A percentile compares a stretch with the other conserved stretches of the same genome.
Conservation (phyloP, 106 monocot species). For the Alisma plantagoaquatica region DNA sequence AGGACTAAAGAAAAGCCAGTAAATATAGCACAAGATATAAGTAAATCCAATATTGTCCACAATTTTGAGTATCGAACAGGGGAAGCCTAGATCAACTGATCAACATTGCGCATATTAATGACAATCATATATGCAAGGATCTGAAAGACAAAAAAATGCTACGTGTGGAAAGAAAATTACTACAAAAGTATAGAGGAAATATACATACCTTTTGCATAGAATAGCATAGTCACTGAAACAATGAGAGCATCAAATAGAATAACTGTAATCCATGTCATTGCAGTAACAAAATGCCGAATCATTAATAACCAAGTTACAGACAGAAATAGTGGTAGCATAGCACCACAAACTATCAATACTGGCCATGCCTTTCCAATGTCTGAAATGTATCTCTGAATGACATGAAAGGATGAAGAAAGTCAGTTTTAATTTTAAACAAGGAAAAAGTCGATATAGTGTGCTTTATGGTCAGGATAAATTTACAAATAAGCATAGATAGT, state of each 20-base stretch:
- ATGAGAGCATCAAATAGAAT: constrained; percentile 74
- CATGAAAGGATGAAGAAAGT: background rate
- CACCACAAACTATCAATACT: constrained; percentile 94
- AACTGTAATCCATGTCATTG: constrained; percentile 97
- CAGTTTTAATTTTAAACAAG: too few species aligned
- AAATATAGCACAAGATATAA: too few species aligned
- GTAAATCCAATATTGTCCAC: too few species aligned
- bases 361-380: constrained; percentile 99
- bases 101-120: background rate
- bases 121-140: background rate
- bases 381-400: constrained; percentile 83
- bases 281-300: constrained; percentile 94
- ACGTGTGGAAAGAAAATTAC: background rate
- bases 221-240: constrained; percentile 88
- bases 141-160: background rate
- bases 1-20: too few species aligned
- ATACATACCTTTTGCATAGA: constrained; percentile 74
- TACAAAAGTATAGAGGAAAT: background rate
- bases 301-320: constrained; percentile 86
- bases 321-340: constrained; percentile 82
- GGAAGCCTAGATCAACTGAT: too few species aligned
- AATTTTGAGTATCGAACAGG: too few species aligned
- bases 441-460: too few species aligned
- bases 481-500: too few species aligned
- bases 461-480: too few species aligned